These are phyloP conservation scores for Coniochaeta sp. DNA, from an alignment of 2,329 filamentous ascomycete genomes.

Conservation along the genomic window DNA sequence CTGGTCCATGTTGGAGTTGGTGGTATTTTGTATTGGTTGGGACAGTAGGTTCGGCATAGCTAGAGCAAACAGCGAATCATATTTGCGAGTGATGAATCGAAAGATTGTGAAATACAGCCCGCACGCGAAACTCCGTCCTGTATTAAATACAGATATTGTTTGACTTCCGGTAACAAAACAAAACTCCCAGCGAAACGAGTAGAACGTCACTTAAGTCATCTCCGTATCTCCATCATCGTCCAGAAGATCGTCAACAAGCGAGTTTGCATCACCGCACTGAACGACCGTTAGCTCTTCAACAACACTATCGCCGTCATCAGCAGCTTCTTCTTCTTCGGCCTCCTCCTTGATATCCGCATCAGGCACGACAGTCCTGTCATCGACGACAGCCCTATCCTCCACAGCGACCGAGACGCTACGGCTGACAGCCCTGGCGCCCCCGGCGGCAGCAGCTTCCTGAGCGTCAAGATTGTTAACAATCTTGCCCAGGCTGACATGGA, in stretches of 20 bases:
- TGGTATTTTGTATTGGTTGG: constrained; percentile 49
- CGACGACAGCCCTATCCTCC: constrained; percentile 20
- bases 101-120: not conserved
- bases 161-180: not conserved
- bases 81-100: not conserved
- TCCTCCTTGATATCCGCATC: constrained; percentile 42
- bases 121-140: not conserved
- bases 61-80: not conserved
- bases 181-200: not conserved
- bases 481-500: constrained; percentile 60
- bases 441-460: constrained; percentile 20
- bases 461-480: constrained; percentile 52
- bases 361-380: constrained; percentile 28
- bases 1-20: constrained; percentile 60
- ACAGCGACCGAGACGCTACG: constrained; percentile 33
- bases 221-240: constrained; percentile 29
- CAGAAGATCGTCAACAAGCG: constrained; percentile 30
- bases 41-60: constrained; percentile 14
- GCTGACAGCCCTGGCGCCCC: constrained; percentile 30
- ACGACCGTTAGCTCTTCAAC: constrained; percentile 10
- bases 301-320: constrained; percentile 6
- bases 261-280: constrained; percentile 19
- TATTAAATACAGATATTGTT: not conserved
- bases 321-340: constrained; percentile 25
- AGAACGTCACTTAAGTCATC: constrained; percentile 10